Evolutionary conservation across 495 filamentous ascomycete genomes (phyloP), one percentile per base, ranked within the genome.

Genomic region (Viridothelium virens): DNA sequence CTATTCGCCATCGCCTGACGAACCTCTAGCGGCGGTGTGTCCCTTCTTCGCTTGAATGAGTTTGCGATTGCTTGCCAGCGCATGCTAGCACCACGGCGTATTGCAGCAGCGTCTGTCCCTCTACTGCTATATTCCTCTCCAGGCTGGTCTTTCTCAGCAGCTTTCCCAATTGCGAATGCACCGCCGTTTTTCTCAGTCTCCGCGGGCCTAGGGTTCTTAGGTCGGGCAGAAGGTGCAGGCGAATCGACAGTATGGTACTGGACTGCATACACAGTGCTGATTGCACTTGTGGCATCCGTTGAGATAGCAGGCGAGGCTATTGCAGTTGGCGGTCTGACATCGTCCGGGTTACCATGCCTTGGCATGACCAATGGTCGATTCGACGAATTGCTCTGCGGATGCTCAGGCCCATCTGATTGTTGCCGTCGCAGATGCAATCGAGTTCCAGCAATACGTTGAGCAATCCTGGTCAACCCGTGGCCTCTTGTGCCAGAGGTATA

Each of bases 211-310:
- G 79, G 5, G 80, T 80, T n/a, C 86, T 86, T n/a, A 87, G 18
- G 5, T 34, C 31, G 18, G 36, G 10, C 48, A 11, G 18, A 5
- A 36, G 53, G 31, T 59, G 53, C 33, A 59, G 53, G 53, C 31
- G 53, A 3, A 80, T 68, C 85, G 56, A 87, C 81, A n/a, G 89
- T 83, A 67, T 93, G 89, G 72, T 95, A 92, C 59, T 87, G 86
- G 62, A 96, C 83, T 65, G 88, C 86, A 70, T 96, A 96, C 14
- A 94, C 84, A 2, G 92, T 96, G 75, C 90, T 94, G 56, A 87
- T 84, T 16, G 86, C 85, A 74, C 87, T 89, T 16, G 86, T 84
- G 2, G 88, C 90, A 69, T 95, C 89, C n/a, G 86, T 84, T 65
- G 89, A 82, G 71, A 89, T 92, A 66, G 91, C 77, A 1, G 90